Evolutionary conservation across 805 yeast species (phyloP).

Genomic region (Debaryomyces hansenii): DNA sequence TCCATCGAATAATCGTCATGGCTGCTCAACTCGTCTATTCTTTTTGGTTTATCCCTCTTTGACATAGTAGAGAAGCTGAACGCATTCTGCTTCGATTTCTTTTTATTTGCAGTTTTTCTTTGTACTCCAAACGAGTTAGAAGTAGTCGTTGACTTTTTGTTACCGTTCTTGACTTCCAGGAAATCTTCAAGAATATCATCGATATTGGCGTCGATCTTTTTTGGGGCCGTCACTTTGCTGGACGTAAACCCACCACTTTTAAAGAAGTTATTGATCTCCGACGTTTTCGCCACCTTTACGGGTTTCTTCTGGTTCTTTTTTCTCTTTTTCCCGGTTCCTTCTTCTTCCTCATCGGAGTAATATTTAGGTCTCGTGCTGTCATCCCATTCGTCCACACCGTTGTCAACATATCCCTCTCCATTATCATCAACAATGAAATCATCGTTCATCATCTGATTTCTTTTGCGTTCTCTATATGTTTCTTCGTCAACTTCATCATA

Average conservation of each 20-base stretch:
- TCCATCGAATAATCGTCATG: constrained; percentile 25
- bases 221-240: constrained; percentile 27
- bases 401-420: constrained; percentile 92
- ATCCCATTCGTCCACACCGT: constrained; percentile 91
- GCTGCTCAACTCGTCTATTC: constrained; percentile 26
- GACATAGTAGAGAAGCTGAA: constrained; percentile 27
- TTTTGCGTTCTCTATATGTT: constrained; percentile 70
- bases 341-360: constrained; percentile 56
- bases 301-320: constrained; percentile 32
- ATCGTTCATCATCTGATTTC: constrained; percentile 79
- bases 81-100: constrained; percentile 12
- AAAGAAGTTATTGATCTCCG: constrained; percentile 55
- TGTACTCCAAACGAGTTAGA: constrained; percentile 18
- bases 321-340: constrained; percentile 22
- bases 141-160: constrained; percentile 14
- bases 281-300: constrained; percentile 40
- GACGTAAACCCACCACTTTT: constrained; percentile 30
- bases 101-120: constrained; percentile 16
- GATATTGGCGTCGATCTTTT: constrained; percentile 50
- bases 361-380: constrained; percentile 47
- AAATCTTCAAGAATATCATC: constrained; percentile 68
- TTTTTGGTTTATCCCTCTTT: constrained; percentile 15
- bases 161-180: constrained; percentile 17
- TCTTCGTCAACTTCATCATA: constrained; percentile 89
- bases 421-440: constrained; percentile 94